Evolutionary conservation across 495 filamentous ascomycete species (phyloP), one percentile per base, ranked within the genome.

Genomic region (Tuber magnatum): DNA sequence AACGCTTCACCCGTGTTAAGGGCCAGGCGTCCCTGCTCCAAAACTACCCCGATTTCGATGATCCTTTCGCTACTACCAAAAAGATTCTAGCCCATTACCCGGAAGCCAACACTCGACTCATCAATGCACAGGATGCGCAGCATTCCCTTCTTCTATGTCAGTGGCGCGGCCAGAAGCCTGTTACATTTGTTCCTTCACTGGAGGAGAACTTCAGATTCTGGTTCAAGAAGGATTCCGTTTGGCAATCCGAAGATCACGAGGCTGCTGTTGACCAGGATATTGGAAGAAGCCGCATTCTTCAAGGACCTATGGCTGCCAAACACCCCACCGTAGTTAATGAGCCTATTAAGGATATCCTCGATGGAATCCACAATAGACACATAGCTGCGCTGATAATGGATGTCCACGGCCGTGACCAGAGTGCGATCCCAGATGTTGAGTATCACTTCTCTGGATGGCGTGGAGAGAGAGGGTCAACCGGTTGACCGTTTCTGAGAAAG

Each of bases 191-290:
- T 70, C 95, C 95, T 20, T 87, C 90, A 6, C 87, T 99, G 40
- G 95, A 99, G 83, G 94, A 97, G 73, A 94, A 92, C 78, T 97
- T 99, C 71, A 94, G 97, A 83, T 96, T 93, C 84, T 99, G 91
- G 86, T 98, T 99, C 90, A 99, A 99, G 90, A 99, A 99, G 85
- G 95, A 99, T 84, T 97, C 94, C n/a, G 89, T 99, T 41, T 99
- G 95, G 95, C 95, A 99, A 84, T 97, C 94, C 0, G 95, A 99
- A 84, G 94, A 98, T 82, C 88, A 98, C 20, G 94, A 93, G 77
- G 95, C 95, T 48, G 95, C 98, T 80, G 92, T 97, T 71, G 94
- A 87, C 78, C 94, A 97, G 84, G 95, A 99, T 84, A 94, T 97
- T 73, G 94, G 92, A 68, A 88, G 95, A 74, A 94, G n/a, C n/a